These are phyloP conservation scores for Ascochyta koolunga DNA, from an alignment of 2,329 filamentous ascomycete species.

Conservation along the genomic window DNA sequence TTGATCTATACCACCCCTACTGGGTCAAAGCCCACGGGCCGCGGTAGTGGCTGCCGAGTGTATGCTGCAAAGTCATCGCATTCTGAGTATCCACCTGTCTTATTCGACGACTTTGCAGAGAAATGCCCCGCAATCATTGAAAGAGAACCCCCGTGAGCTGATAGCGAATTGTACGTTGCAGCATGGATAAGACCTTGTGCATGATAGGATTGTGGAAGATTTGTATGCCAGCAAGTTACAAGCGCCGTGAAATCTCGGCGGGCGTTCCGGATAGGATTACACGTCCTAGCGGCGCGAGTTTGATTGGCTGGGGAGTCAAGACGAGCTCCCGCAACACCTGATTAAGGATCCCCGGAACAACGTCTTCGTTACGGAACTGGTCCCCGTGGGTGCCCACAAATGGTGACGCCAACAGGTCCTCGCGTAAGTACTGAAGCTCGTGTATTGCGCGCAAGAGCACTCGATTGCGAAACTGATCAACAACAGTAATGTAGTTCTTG, in stretches of 20 bases:
- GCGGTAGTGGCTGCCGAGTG: slow-evolving; percentile 1
- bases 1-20: slow-evolving; percentile 4
- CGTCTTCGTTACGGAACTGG: not conserved
- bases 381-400: slow-evolving; percentile 1
- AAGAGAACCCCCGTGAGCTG: not conserved
- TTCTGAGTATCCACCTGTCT: not conserved
- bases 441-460: not conserved
- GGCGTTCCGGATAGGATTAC: slow-evolving; percentile 1
- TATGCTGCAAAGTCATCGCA: not conserved
- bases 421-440: not conserved
- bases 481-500: not conserved
- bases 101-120: not conserved
- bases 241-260: slow-evolving; percentile 4
- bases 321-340: not conserved
- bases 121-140: not conserved
- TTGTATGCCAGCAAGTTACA: not conserved
- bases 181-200: not conserved
- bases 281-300: slow-evolving; percentile 1
- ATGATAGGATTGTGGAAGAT: not conserved
- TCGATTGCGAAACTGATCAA: not conserved
- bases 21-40: slow-evolving; percentile 8
- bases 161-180: not conserved
- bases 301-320: slow-evolving; percentile 10
- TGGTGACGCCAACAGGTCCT: not conserved
- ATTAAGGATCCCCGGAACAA: not conserved